phyloP scores from a whole-genome alignment of 148 eudicot species.

The Suaeda aralocaspica region DNA sequence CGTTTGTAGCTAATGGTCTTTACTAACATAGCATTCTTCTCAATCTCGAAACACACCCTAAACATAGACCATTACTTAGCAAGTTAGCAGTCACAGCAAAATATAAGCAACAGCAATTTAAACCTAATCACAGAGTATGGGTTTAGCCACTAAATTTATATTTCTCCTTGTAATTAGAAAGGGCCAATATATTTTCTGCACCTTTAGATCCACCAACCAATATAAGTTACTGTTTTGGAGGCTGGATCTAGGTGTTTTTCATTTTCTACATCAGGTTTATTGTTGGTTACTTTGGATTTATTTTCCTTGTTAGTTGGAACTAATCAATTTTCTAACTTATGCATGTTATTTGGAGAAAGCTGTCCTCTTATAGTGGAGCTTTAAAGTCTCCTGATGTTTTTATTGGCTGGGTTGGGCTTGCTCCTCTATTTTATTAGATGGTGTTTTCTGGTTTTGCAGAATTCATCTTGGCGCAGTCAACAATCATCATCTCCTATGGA shows the following conservation, averaged over 20 bases:
- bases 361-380: not conserved
- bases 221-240: not conserved
- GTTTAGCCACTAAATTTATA: too few relatives aligned
- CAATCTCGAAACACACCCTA: too few relatives aligned
- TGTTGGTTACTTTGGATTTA: not conserved
- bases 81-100: not conserved
- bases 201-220: not conserved
- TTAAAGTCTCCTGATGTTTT: not conserved
- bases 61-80: too few relatives aligned
- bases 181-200: too few relatives aligned
- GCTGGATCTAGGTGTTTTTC: not conserved
- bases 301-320: not conserved
- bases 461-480: constrained; percentile 61
- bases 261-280: not conserved
- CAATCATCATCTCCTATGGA: constrained; percentile 45
- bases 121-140: too few relatives aligned
- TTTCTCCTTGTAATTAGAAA: too few relatives aligned
- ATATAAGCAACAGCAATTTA: too few relatives aligned
- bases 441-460: constrained; percentile 43
- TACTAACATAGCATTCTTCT: not conserved
- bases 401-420: not conserved
- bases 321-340: not conserved
- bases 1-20: not conserved
- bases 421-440: constrained; percentile 1
- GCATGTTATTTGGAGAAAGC: not conserved